Conservation (phyloP, 257 asterid species). For the Lithospermum erythrorhizon region DNA sequence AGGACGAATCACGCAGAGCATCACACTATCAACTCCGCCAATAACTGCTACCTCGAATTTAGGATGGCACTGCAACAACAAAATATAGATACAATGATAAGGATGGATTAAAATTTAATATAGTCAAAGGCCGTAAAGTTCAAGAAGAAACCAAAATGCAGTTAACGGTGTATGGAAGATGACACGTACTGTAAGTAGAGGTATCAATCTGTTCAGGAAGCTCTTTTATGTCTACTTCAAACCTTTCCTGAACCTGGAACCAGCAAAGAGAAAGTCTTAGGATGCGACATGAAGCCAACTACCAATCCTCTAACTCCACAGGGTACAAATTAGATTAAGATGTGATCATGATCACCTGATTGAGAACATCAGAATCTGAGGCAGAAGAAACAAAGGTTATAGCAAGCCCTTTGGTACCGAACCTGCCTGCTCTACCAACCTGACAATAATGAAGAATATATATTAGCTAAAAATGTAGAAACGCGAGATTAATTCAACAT, state of each 20-base stretch:
- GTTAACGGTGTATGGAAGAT: too few relatives aligned
- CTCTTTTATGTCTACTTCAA: constrained; percentile 73
- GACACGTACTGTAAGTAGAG: constrained; percentile 67
- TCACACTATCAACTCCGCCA: too few relatives aligned
- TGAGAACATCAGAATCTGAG: constrained; percentile 86
- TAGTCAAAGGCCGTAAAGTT: too few relatives aligned
- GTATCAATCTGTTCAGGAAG: constrained; percentile 84
- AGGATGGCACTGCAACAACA: not conserved
- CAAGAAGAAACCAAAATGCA: too few relatives aligned
- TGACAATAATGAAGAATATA: constrained; percentile 4
- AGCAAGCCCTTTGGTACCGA: constrained; percentile 93
- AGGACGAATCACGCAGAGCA: not conserved
- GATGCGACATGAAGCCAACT: not conserved
- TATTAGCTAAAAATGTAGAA: not conserved
- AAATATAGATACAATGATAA: too few relatives aligned
- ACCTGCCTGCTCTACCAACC: constrained; percentile 97
- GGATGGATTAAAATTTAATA: too few relatives aligned
- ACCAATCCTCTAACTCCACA: not conserved
- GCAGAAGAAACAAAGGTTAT: constrained; percentile 88
- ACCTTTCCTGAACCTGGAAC: constrained; percentile 77
- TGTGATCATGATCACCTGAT: constrained; percentile 36
- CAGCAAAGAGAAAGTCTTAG: constrained; percentile 1
- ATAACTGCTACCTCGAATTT: not conserved
- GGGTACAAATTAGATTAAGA: not conserved
- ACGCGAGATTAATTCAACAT: not conserved